Evolutionary conservation across 2,329 filamentous ascomycete species (phyloP), one percentile per base, ranked within the genome.

Genomic region (Hirsutella rhossiliensis): DNA sequence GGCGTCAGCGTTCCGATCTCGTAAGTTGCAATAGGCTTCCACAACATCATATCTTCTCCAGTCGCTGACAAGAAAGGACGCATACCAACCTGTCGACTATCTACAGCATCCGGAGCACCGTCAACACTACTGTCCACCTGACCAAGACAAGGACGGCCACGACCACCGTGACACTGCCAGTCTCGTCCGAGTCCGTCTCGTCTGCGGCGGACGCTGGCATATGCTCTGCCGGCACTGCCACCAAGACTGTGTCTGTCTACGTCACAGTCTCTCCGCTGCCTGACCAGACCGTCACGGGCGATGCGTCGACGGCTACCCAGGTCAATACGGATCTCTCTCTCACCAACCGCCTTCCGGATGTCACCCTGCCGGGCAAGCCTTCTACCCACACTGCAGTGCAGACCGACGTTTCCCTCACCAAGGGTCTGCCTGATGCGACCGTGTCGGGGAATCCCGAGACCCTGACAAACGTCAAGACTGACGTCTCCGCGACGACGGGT

Each of bases 11-110:
- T 62, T 20, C 60, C 62, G 2, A 54, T 64, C 47, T 61, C 61
- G 62, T 65, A 52, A 55, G 62, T 51, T 29, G 11, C 13, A 17
- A n/a, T 7, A 11, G 2, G 11, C 34, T 18, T 13, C n/a, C 5
- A 15, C 34, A 19, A 5, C 12, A n/a, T 5, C 15, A 17, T 19
- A 6, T 15, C n/a, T 15, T 7, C 13, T 19, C 11, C n/a, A 2
- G 15, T 17, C 8, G 8, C 46, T 54, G 39, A 57, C 44, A 15
- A 20, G 19, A 19, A 11, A 64, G 62, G 34, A 65, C 62, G 8
- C 54, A 58, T 41, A 63, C 62, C 18, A 51, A 53, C 18, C 46
- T 59, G 37, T 54, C 54, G 19, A 63, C 62, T 37, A 53, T 63
- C 43, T 65, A 62, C 48, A 58, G 52, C 42, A 44, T 59, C 44